Conservation (phyloP, 495 filamentous ascomycete species). For the Annulohypoxylon stygium region DNA sequence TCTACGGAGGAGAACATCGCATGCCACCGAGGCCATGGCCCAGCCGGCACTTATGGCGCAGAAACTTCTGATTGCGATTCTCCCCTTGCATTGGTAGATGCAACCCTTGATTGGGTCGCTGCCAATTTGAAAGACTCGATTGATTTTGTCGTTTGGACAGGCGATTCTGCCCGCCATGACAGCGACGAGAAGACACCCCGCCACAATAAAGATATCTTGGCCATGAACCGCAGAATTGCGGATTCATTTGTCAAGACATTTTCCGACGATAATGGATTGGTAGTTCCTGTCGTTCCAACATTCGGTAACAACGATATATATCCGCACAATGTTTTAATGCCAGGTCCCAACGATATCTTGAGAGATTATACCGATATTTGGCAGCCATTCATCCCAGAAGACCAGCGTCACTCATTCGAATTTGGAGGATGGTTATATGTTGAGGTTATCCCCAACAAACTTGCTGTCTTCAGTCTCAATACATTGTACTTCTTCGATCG, state of each 20-base stretch:
- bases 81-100: constrained; percentile 82
- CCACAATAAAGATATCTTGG: constrained; percentile 75
- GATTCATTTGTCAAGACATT: constrained; percentile 83
- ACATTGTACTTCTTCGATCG: constrained; percentile 95
- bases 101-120: constrained; percentile 93
- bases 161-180: constrained; percentile 95
- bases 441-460: constrained; percentile 87
- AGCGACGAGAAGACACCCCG: constrained; percentile 89
- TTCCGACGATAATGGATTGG: constrained; percentile 66
- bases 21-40: constrained; percentile 84
- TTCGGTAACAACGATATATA: constrained; percentile 98
- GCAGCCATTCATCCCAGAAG: constrained; percentile 89
- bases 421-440: constrained; percentile 94
- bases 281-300: constrained; percentile 87
- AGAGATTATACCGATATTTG: constrained; percentile 79
- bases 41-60: constrained; percentile 84
- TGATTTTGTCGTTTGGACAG: constrained; percentile 98
- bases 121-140: constrained; percentile 83
- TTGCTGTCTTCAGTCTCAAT: constrained; percentile 95
- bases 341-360: constrained; percentile 88
- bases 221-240: constrained; percentile 80
- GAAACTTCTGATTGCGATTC: constrained; percentile 91
- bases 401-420: constrained; percentile 90
- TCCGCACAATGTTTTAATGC: constrained; percentile 92
- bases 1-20: constrained; percentile 74